A percentile compares a stretch with the other conserved stretches of the same genome.
Evolutionary conservation across 805 yeast species (phyloP).

Genomic region (Teunomyces cretensis): DNA sequence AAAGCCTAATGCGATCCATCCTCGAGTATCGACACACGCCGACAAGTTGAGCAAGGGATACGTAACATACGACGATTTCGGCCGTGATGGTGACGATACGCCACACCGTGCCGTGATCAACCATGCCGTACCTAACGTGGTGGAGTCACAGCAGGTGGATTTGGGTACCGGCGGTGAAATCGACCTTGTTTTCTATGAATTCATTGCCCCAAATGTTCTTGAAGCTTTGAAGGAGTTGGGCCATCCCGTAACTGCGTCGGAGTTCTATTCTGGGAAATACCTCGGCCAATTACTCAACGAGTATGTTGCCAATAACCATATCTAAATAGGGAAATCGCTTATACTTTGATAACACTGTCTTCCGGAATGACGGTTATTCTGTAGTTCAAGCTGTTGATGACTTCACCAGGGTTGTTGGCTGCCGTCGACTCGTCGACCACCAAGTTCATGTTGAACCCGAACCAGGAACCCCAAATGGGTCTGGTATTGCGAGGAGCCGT

Average conservation of each 20-base stretch:
- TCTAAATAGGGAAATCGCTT: conserved; percentile 8
- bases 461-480: conserved; percentile 67
- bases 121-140: conserved; percentile 76
- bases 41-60: conserved; percentile 59
- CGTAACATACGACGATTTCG: conserved; percentile 81
- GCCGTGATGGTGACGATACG: conserved; percentile 82
- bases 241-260: conserved; percentile 10
- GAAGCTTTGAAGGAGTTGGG: conserved; percentile 32
- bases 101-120: conserved; percentile 60
- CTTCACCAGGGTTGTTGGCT: conserved; percentile 28
- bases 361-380: conserved; percentile 64
- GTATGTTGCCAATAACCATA: conserved; percentile 21
- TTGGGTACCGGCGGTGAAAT: conserved; percentile 33
- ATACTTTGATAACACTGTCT: conserved; percentile 39
- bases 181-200: conserved; percentile 78
- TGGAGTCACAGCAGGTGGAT: conserved; percentile 48
- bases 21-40: conserved; percentile 9
- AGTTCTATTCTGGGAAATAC: conserved; percentile 30
- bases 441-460: conserved; percentile 61
- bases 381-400: conserved; percentile 62
- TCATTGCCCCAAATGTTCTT: conserved; percentile 46
- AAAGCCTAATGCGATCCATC: neutral
- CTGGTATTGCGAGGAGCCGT: conserved; percentile 27
- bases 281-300: conserved; percentile 35
- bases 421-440: conserved; percentile 56